Evolutionary conservation across 2,329 filamentous ascomycete species (phyloP).

Genomic region (Calcarisporium arbuscula): DNA sequence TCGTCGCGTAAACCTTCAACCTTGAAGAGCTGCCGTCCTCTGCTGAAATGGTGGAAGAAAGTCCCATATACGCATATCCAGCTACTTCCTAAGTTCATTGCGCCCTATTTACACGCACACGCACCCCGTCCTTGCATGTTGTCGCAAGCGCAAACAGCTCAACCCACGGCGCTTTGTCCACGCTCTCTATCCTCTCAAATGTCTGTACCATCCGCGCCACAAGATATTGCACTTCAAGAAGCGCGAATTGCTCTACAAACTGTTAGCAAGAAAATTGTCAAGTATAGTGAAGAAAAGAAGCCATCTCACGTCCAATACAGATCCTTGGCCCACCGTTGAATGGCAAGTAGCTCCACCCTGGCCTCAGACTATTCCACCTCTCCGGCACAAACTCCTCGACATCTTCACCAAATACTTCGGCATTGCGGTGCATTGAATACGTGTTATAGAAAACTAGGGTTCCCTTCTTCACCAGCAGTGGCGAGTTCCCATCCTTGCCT

Average conservation of each 20-base stretch:
- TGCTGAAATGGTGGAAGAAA: too few species aligned
- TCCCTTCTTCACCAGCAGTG: slow-evolving; percentile 43
- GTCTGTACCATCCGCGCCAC: slow-evolving; percentile 28
- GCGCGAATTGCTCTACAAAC: slow-evolving; percentile 26
- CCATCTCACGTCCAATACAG: slow-evolving; percentile 35
- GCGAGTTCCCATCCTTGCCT: slow-evolving; percentile 38
- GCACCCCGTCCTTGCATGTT: slow-evolving; percentile 26
- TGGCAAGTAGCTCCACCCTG: slow-evolving; percentile 37
- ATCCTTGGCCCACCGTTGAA: slow-evolving; percentile 41
- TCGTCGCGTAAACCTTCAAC: too few species aligned
- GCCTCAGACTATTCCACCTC: slow-evolving; percentile 30
- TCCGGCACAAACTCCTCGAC: slow-evolving; percentile 33
- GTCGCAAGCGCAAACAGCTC: slow-evolving; percentile 27
- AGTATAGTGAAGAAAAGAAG: background rate
- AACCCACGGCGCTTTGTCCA: slow-evolving; percentile 23
- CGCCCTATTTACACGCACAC: slow-evolving; percentile 11
- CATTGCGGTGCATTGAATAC: slow-evolving; percentile 34
- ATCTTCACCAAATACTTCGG: slow-evolving; percentile 29
- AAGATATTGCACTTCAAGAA: slow-evolving; percentile 27
- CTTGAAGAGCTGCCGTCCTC: too few species aligned
- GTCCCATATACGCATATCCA: slow-evolving; percentile 1
- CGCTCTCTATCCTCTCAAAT: slow-evolving; percentile 20
- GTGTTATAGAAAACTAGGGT: slow-evolving; percentile 36
- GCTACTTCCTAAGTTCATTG: background rate
- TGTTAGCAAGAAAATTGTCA: too few species aligned